These are phyloP conservation scores for Chalara sp. DNA, from an alignment of 2,329 filamentous ascomycete genomes.

Conservation along the genomic window DNA sequence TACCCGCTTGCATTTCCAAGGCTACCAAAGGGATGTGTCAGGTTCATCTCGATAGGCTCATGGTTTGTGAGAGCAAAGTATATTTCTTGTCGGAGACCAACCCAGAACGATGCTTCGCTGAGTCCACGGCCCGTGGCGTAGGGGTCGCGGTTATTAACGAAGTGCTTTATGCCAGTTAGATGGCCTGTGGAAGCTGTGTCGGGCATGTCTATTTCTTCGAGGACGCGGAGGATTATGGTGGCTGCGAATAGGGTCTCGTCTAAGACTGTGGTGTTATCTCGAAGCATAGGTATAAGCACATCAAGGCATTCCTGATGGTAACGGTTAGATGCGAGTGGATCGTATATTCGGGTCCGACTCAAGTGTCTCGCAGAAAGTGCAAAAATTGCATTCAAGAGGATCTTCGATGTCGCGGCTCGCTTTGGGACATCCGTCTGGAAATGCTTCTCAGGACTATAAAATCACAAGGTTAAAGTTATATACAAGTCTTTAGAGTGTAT, in stretches of 20 bases:
- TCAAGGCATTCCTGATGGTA: constrained; percentile 44
- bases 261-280: constrained; percentile 29
- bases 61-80: constrained; percentile 42
- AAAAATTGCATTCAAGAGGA: constrained; percentile 25
- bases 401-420: constrained; percentile 38
- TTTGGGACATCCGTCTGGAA: constrained; percentile 49
- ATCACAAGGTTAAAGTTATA: constrained; percentile 19
- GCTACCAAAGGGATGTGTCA: constrained; percentile 45
- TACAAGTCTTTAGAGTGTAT: no score
- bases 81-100: constrained; percentile 52
- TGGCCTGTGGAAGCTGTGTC: constrained; percentile 6
- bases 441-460: constrained; percentile 27
- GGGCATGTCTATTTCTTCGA: constrained; percentile 41
- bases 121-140: constrained; percentile 30
- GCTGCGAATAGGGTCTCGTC: constrained; percentile 47
- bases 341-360: constrained; percentile 27
- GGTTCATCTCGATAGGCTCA: constrained; percentile 39
- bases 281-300: constrained; percentile 13
- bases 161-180: constrained; percentile 24
- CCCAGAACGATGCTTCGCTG: constrained; percentile 45
- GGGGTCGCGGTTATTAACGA: constrained; percentile 27
- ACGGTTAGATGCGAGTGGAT: constrained; percentile 27
- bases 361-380: constrained; percentile 32
- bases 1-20: constrained; percentile 42
- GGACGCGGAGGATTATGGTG: constrained; percentile 47